Base-by-base conservation (phyloP, 495 filamentous ascomycete species). In the Parathielavia appendiculata region DNA sequence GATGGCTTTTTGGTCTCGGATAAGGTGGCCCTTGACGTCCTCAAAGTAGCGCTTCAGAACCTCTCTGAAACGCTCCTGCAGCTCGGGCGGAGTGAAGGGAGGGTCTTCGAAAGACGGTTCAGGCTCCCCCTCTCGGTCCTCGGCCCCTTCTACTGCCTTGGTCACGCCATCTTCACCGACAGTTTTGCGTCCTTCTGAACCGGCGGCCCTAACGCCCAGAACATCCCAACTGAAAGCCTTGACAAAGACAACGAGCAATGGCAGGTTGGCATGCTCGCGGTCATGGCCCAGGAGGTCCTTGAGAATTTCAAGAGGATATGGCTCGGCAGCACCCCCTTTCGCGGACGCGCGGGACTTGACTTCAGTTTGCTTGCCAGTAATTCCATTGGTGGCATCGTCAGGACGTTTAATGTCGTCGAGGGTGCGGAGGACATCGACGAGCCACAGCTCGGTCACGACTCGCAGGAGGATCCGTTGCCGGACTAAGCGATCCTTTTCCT, bases 191-290 rank as follows among this genome's bases (percentile, higher is more conserved):
- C 88, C 85, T 56, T 96, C 90, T 20, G 84, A 79, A 40, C 76
- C 79, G 11, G 81, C 75, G 26, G 78, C 74, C 65, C 86, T 90
- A 39, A 90, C 82, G 2, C 93, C 93, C 14, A 99, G 73, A 26
- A 97, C 79, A 76, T 99, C 93, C 91, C 93, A 99, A 59, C 86
- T 86, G 68, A 97, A 99, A 20, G 86, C 86, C 75, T 97, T 99
- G 50, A 95, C 91, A 64, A 99, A 99, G 13, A 92, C 75, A 35
- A 96, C 92, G 4, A 96, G 85, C 56, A 99, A 75, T 2, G 95
- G 90, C 41, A 99, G 75, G 67, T 97, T 97, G 32, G 82, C 76
- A 70, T 97, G 93, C 59, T 99, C 92, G 17, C 89, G 82, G 66
- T 99, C 93, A 67, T 96, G 86, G 3, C 92, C 90, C 5, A 97